phyloP scores from a whole-genome alignment of 495 filamentous ascomycete species.

The Aspergillus baeticus region DNA sequence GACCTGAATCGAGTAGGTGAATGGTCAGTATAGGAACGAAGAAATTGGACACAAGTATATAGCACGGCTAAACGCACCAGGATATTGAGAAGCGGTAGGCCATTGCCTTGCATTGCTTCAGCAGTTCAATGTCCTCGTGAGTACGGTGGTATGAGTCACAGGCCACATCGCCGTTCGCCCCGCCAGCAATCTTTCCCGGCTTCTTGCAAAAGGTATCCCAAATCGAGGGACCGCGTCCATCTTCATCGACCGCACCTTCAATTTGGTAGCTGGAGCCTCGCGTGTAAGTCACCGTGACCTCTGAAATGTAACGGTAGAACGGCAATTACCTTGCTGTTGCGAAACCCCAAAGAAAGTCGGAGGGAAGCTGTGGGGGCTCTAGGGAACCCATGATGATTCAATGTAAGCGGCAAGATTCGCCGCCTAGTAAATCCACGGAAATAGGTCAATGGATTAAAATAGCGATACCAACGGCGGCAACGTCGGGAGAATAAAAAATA shows the following conservation, averaged over 20 bases:
- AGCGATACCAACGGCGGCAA: conserved; percentile 60
- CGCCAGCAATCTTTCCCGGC: conserved; percentile 72
- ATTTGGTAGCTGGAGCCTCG: conserved; percentile 63
- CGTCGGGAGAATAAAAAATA: not conserved
- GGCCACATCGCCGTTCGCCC: conserved; percentile 64
- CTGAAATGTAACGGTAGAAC: not conserved
- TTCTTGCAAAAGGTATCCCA: conserved; percentile 76
- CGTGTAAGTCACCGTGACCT: conserved; percentile 2
- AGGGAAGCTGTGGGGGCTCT: conserved; percentile 50
- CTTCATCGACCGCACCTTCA: conserved; percentile 64
- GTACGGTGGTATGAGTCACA: conserved; percentile 78
- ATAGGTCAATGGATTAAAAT: not conserved
- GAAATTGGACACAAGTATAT: not conserved
- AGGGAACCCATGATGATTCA: conserved; percentile 30
- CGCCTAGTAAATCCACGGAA: not conserved
- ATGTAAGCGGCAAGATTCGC: not conserved
- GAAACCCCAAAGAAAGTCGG: conserved; percentile 81
- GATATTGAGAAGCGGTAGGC: conserved; percentile 76
- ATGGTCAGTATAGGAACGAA: not conserved
- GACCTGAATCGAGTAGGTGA: conserved; percentile 49
- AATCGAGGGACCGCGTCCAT: conserved; percentile 71
- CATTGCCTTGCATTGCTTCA: conserved; percentile 63
- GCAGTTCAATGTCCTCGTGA: conserved; percentile 67
- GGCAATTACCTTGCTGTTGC: conserved; percentile 65
- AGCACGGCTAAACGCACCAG: conserved; percentile 53